Evolutionary conservation across 1,139 yeast species (phyloP).

Genomic region (Saccharomyces hybrid): DNA sequence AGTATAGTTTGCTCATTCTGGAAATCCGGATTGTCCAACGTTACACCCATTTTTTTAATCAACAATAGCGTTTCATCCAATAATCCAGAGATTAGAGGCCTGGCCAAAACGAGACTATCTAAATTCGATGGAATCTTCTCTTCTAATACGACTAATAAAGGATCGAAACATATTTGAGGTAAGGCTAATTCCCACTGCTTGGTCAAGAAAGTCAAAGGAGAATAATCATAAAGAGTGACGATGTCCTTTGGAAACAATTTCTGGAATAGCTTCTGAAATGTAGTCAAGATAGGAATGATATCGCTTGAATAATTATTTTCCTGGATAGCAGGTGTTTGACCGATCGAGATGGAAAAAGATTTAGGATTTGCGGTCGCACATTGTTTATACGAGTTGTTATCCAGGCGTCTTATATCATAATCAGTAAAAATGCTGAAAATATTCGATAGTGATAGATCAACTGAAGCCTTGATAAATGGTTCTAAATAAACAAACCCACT

Average conservation of each 20-base stretch:
- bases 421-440: constrained; percentile 58
- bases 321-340: background rate
- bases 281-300: constrained; percentile 3
- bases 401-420: constrained; percentile 46
- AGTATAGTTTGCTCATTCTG: constrained; percentile 49
- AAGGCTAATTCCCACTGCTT: constrained; percentile 82
- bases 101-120: constrained; percentile 62
- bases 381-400: constrained; percentile 29
- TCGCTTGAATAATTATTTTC: background rate
- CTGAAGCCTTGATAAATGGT: constrained; percentile 45
- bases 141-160: constrained; percentile 66
- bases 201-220: constrained; percentile 54
- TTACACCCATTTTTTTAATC: constrained; percentile 71
- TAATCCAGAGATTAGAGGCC: constrained; percentile 75
- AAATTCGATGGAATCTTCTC: constrained; percentile 53
- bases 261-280: constrained; percentile 24
- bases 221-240: constrained; percentile 27
- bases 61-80: constrained; percentile 64
- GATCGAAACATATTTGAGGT: constrained; percentile 70
- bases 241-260: constrained; percentile 33
- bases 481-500: constrained; percentile 66
- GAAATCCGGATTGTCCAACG: constrained; percentile 10
- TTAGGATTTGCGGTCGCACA: constrained; percentile 12
- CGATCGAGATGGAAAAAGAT: background rate
- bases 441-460: constrained; percentile 30